phyloP scores from a whole-genome alignment of 2,329 filamentous ascomycete genomes.

The Ascochyta lentis region DNA sequence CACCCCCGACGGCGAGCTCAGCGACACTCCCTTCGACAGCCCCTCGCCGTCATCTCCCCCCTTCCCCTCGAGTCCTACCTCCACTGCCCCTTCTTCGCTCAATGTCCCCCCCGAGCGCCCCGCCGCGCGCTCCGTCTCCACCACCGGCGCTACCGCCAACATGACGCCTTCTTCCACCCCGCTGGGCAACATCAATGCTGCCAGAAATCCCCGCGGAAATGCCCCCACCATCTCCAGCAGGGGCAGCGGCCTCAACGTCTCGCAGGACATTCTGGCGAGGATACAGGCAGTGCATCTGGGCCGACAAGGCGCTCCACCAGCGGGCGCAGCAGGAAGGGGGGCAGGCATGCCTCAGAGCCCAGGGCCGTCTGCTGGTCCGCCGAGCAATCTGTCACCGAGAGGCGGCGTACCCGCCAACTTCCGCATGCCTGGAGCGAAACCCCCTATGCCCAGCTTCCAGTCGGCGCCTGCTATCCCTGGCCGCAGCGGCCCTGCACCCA shows the following conservation, averaged over 20 bases:
- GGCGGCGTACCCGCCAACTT: conserved; percentile 53
- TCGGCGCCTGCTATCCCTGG: conserved; percentile 58
- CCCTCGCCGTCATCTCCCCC: conserved; percentile 42
- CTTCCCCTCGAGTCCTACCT: conserved; percentile 28
- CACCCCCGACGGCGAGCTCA: conserved; percentile 41
- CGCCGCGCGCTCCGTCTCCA: conserved; percentile 66
- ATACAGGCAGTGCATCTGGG: conserved; percentile 74
- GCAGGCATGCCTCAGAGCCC: conserved; percentile 36
- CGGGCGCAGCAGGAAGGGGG: conserved; percentile 33
- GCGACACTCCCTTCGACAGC: conserved; percentile 41
- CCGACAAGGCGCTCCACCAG: conserved; percentile 63
- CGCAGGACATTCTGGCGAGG: conserved; percentile 70
- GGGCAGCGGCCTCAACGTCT: conserved; percentile 59
- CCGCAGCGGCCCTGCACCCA: conserved; percentile 54
- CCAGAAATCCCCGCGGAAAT: conserved; percentile 59
- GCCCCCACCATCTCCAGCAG: conserved; percentile 54
- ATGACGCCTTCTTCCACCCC: conserved; percentile 88
- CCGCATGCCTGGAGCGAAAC: conserved; percentile 49
- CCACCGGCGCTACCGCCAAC: conserved; percentile 54
- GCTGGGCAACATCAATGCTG: conserved; percentile 76
- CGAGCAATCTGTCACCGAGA: conserved; percentile 21
- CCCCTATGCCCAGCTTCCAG: conserved; percentile 51
- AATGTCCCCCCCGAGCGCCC: conserved; percentile 50
- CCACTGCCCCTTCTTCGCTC: conserved; percentile 28
- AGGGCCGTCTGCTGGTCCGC: conserved; percentile 25